Evolutionary conservation across 1,139 yeast genomes (phyloP).

Genomic region (Debaryomyces singareniensis): DNA sequence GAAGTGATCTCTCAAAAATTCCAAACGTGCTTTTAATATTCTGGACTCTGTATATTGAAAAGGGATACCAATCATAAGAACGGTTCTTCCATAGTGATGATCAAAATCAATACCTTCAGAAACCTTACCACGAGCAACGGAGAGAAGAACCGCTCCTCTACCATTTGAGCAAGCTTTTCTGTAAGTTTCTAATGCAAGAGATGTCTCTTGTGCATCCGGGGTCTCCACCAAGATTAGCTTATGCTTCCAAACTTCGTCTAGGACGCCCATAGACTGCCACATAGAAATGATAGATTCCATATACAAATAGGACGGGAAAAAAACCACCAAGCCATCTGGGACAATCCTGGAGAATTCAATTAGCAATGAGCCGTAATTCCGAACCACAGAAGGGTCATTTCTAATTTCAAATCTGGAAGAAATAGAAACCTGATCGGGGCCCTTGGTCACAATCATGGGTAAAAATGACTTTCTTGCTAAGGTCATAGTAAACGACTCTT

Average conservation of each 20-base stretch:
- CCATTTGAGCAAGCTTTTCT: conserved; percentile 97
- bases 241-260: conserved; percentile 98
- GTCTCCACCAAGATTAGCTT: conserved; percentile 95
- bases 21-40: conserved; percentile 88
- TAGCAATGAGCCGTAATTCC: conserved; percentile 89
- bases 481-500: conserved; percentile 94
- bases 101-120: conserved; percentile 99
- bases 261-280: conserved; percentile 98
- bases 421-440: conserved; percentile 95
- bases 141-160: conserved; percentile 89
- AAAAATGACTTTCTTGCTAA: conserved; percentile 85
- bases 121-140: conserved; percentile 98
- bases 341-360: conserved; percentile 92
- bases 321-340: conserved; percentile 97
- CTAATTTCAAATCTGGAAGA: conserved; percentile 94
- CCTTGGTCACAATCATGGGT: conserved; percentile 95
- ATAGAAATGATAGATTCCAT: conserved; percentile 97
- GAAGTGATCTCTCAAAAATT: conserved; percentile 85
- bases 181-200: conserved; percentile 90
- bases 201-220: conserved; percentile 98
- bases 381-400: conserved; percentile 94
- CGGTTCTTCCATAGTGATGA: conserved; percentile 96
- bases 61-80: conserved; percentile 97
- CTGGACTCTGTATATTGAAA: conserved; percentile 98
- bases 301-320: conserved; percentile 92